Conservation (phyloP, 352 stramenopile species). For the Globisporangium apiculatum region DNA sequence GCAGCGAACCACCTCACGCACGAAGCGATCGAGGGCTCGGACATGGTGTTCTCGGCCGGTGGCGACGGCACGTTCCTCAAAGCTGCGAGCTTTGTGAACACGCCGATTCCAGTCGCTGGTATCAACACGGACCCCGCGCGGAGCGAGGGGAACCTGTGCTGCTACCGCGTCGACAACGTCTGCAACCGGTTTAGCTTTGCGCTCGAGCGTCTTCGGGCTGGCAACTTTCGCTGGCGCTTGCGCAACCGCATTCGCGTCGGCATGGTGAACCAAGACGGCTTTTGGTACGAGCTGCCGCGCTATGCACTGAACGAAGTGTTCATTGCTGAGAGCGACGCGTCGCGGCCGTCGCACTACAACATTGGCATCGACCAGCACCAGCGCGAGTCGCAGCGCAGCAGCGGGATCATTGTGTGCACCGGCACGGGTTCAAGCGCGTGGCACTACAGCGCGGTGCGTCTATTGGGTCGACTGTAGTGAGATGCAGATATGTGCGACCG, state of each 20-base stretch:
- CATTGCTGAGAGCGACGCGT: constrained; percentile 82
- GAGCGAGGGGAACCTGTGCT: constrained; percentile 84
- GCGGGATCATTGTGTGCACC: constrained; percentile 83
- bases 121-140: constrained; percentile 82
- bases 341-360: constrained; percentile 82
- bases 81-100: constrained; percentile 82
- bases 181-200: constrained; percentile 63
- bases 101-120: constrained; percentile 72
- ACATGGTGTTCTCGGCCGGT: constrained; percentile 84
- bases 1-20: constrained; percentile 76
- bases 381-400: constrained; percentile 82
- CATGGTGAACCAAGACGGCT: constrained; percentile 87
- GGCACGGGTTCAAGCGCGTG: constrained; percentile 85
- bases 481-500: neutral
- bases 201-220: constrained; percentile 56
- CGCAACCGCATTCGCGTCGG: constrained; percentile 80
- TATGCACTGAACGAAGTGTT: constrained; percentile 88
- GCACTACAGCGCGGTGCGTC: constrained; percentile 78
- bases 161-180: constrained; percentile 79
- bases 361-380: constrained; percentile 87
- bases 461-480: neutral
- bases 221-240: constrained; percentile 75
- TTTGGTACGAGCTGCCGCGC: constrained; percentile 79
- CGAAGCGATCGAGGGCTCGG: constrained; percentile 63
- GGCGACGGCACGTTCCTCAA: constrained; percentile 86